Base-by-base conservation (phyloP, 2,329 filamentous ascomycete species). In the Sporothrix brasiliensis region DNA sequence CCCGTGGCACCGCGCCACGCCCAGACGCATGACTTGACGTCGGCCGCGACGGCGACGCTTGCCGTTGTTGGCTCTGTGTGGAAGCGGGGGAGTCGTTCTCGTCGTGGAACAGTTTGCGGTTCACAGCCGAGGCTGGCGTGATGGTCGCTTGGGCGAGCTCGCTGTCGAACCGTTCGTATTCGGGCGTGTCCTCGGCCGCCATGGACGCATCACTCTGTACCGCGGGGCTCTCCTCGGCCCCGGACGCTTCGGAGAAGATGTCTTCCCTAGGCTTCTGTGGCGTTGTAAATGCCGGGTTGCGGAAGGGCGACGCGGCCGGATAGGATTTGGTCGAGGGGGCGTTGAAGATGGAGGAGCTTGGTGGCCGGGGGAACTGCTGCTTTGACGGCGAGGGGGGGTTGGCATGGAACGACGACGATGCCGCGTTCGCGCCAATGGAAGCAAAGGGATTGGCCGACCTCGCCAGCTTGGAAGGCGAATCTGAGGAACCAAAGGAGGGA, bases 241-340 rank as follows among this genome's bases (percentile, higher is more conserved):
- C 84, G 3, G 87, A 89, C 53, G 81, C 79, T 75, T 89, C 87
- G 3, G 87, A 87, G 65, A 86, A 79, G 2, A 81, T 76, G 47
- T 86, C 82, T 49, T 89, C 86, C 71, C 86, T 81, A 0, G 85
- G 83, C 71, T 84, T 86, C 65, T 88, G 85, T 0, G 88, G 88
- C 0, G 88, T 90, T 2, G 85, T 89, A 73, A 90, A 90, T 2
- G 87, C 85, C 0, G 88, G 86, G 74, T 90, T 90, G 27, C 88
- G 85, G 73, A 90, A 90, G 0, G 83, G 81, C 16, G 86, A 81
- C 0, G 87, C 86, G 83, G 85, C 0, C 3, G 73, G 71, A 81
- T 81, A 79, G 52, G 80, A 79, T 69, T 79, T 79, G 5, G 80
- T 77, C 4, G 84, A 72, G 58, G 81, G 78, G 6, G 83, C 81